Base-by-base conservation (phyloP, 208 protist species). In the Acanthamoeba lenticulata region DNA sequence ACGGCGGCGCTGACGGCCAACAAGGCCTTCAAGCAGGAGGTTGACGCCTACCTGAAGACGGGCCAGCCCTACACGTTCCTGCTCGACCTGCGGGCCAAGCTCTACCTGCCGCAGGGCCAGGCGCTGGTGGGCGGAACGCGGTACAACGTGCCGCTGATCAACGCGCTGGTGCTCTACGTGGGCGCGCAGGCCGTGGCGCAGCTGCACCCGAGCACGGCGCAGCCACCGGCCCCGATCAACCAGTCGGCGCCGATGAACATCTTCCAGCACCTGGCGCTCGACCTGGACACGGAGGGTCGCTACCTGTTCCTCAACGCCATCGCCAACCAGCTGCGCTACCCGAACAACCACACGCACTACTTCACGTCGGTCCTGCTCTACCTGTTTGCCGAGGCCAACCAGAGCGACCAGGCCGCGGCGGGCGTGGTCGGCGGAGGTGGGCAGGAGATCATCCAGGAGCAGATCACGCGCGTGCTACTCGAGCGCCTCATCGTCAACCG, bases 301-400 rank as follows among this genome's bases (percentile, higher is more conserved):
- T 99, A 99, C 96, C 96, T 98, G 89, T 97, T 99, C 65, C 97
- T 99, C 45, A 99, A 99, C 94, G 98, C 99, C 40, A 98, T 99
- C 88, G 98, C 98, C 15, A 99, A 99, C 96, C 99, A 99, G 96
- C 98, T 99, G 74, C 98, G 99, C 57, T 99, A 99, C 96, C 99
- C 99, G 29, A 99, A 99, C 97, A 98, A 96, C 86, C 99, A 99
- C 96, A 99, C 99, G n/a, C 98, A 99, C 96, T 99, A 99, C 96
- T 99, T 99, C 95, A 98, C 97, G 57, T 98, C 98, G 90, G 98
- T 99, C 17, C 95, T 99, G 32, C 97, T 99, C 72, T 98, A 97
- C 94, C 96, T 99, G 4, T 99, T 99, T 96, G 44, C 97, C 69
- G 97, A 99, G 17, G 79, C 96, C 29, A 67, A 92, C 40, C 72